These are phyloP conservation scores for Penicillium vulpinum DNA, from an alignment of 2,329 filamentous ascomycete genomes.

Conservation along the genomic window DNA sequence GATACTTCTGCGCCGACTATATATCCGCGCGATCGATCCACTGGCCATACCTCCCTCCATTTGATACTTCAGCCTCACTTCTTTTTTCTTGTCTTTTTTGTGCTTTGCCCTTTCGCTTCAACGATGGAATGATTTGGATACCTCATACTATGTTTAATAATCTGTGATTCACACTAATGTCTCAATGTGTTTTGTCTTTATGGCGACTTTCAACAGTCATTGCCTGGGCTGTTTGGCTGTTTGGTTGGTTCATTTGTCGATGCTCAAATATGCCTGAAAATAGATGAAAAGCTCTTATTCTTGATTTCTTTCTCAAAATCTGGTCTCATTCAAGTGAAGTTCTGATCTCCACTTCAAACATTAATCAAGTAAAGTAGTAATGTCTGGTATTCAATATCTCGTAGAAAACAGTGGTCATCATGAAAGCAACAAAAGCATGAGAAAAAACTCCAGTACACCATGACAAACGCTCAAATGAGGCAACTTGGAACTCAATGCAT, in stretches of 20 bases:
- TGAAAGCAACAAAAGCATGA: neutral
- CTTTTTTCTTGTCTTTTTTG: neutral
- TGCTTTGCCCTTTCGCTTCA: neutral
- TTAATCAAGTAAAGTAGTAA: neutral
- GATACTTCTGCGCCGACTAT: neutral
- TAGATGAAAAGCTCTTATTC: neutral
- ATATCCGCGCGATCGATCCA: neutral
- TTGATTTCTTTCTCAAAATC: neutral
- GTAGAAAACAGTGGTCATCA: neutral
- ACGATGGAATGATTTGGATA: constrained; percentile 18
- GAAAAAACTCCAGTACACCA: neutral
- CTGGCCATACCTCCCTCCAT: neutral
- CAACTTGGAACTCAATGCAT: neutral
- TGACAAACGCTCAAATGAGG: constrained; percentile 7
- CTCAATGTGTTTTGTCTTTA: neutral
- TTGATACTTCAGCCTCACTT: neutral
- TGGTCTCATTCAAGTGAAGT: neutral
- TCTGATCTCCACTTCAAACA: neutral
- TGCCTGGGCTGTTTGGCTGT: neutral
- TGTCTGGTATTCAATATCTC: neutral
- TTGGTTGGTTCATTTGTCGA: neutral
- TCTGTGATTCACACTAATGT: neutral
- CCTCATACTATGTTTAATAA: constrained; percentile 1
- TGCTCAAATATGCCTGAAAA: neutral
- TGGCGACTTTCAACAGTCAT: neutral